These are phyloP conservation scores for Trypanosoma vivax DNA, from an alignment of 208 protist species.

Conservation along the genomic window DNA sequence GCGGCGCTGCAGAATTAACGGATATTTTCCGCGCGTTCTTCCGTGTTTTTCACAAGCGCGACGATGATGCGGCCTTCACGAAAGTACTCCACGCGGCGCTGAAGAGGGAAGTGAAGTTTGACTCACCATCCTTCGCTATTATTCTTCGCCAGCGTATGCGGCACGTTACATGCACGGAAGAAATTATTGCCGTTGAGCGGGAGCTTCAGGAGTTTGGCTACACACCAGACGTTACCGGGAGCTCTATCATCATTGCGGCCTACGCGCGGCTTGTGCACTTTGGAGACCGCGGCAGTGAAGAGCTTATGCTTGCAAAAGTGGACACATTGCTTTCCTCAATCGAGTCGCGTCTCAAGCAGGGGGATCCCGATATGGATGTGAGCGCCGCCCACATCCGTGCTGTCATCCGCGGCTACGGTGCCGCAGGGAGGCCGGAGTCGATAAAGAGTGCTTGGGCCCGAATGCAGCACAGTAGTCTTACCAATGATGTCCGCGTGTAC, in stretches of 20 bases:
- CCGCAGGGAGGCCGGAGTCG: constrained; percentile 59
- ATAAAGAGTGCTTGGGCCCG: constrained; percentile 73
- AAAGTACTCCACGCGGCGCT: constrained; percentile 44
- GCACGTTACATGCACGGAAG: constrained; percentile 52
- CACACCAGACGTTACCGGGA: constrained; percentile 66
- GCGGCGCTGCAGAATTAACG: constrained; percentile 8
- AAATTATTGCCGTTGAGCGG: constrained; percentile 64
- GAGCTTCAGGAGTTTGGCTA: constrained; percentile 46
- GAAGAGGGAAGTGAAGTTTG: constrained; percentile 32
- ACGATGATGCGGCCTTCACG: constrained; percentile 57
- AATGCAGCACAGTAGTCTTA: constrained; percentile 57
- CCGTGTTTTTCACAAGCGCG: constrained; percentile 44
- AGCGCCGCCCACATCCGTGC: constrained; percentile 75
- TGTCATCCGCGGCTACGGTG: constrained; percentile 82
- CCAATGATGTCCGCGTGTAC: constrained; percentile 76
- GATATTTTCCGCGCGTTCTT: constrained; percentile 56
- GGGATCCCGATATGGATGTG: constrained; percentile 81
- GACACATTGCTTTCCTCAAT: constrained; percentile 83
- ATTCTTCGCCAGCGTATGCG: constrained; percentile 73
- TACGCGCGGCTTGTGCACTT: constrained; percentile 81
- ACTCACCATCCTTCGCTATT: constrained; percentile 40
- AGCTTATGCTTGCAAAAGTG: constrained; percentile 86
- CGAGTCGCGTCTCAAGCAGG: constrained; percentile 75
- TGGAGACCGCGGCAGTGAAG: constrained; percentile 74
- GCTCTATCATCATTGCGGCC: constrained; percentile 80